Percentiles rank a stretch among this genome's conserved stretches.
phyloP scores from a whole-genome alignment of 768 basidiomycete genomes.

The Mycena rosella region DNA sequence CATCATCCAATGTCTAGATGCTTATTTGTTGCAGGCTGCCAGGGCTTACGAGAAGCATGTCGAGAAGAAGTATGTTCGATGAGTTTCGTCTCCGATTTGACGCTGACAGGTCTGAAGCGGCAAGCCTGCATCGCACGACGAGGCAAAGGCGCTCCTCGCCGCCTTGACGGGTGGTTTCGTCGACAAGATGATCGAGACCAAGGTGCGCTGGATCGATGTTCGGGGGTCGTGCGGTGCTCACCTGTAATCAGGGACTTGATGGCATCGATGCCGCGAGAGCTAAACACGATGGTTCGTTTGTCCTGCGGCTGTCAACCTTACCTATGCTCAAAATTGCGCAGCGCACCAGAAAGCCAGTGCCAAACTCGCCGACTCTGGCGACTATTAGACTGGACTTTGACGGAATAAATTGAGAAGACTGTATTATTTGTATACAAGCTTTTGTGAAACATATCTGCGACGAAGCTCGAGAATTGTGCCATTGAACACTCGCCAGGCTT shows the following conservation, averaged over 20 bases:
- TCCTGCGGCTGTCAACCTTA: neutral
- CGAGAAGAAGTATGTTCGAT: slow-evolving; percentile 14
- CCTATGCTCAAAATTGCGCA: neutral
- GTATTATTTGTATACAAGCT: neutral
- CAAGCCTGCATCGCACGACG: slow-evolving; percentile 22
- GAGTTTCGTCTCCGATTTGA: neutral
- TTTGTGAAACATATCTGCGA: neutral
- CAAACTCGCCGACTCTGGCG: slow-evolving; percentile 10
- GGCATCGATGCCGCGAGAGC: slow-evolving; percentile 4
- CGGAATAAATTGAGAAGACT: neutral
- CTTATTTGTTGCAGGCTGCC: slow-evolving; percentile 13
- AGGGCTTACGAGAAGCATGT: slow-evolving; percentile 20
- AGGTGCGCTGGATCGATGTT: neutral
- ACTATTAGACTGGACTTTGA: slow-evolving; percentile 7
- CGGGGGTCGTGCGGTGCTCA: neutral
- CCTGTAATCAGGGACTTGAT: slow-evolving; percentile 7
- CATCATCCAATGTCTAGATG: too few relatives aligned
- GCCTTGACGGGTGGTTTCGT: slow-evolving; percentile 18
- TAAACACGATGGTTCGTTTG: slow-evolving; percentile 11
- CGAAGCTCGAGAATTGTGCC: neutral
- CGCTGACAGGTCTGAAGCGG: slow-evolving; percentile 6
- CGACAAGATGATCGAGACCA: slow-evolving; percentile 26
- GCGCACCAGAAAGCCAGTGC: slow-evolving; percentile 14
- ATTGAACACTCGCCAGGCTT: too few relatives aligned
- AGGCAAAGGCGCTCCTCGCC: slow-evolving; percentile 22